phyloP scores from a whole-genome alignment of 768 basidiomycete species.

The Chalciporus chontae region DNA sequence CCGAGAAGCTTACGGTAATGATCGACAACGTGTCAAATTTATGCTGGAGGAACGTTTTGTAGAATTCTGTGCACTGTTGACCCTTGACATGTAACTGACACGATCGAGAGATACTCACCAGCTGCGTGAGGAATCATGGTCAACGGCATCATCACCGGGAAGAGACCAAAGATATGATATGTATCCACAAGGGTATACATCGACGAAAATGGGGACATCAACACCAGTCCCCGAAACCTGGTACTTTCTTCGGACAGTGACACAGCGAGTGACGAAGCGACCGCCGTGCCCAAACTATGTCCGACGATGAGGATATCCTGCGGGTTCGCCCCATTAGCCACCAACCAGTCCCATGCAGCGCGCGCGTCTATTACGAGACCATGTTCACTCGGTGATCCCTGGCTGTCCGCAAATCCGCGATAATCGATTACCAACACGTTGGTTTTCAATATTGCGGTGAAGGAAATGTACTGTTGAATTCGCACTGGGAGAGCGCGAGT shows the following conservation, averaged over 20 bases:
- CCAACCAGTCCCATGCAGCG: conserved; percentile 78
- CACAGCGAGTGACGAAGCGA: conserved; percentile 50
- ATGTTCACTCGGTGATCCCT: conserved; percentile 68
- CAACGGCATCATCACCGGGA: conserved; percentile 74
- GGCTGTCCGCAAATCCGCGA: conserved; percentile 87
- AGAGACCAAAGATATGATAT: conserved; percentile 58
- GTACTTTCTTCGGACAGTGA: conserved; percentile 44
- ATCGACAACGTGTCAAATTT: conserved; percentile 61
- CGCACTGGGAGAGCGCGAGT: conserved; percentile 70
- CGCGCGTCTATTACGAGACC: conserved; percentile 74
- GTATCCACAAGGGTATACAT: conserved; percentile 60
- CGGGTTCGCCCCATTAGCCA: conserved; percentile 51
- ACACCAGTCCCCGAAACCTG: conserved; percentile 44
- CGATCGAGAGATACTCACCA: conserved; percentile 43
- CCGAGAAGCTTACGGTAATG: conserved; percentile 47
- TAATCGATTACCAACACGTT: conserved; percentile 91
- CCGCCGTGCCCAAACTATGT: conserved; percentile 87
- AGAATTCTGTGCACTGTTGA: conserved; percentile 39
- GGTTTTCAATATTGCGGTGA: conserved; percentile 59
- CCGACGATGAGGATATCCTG: conserved; percentile 73
- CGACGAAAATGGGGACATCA: conserved; percentile 57
- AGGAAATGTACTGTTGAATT: conserved; percentile 62
- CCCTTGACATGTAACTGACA: neutral
- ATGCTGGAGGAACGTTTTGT: conserved; percentile 52
- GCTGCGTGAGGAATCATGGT: conserved; percentile 57